Conservation (phyloP, 768 basidiomycete genomes). For the Phaeotremella fagi region DNA sequence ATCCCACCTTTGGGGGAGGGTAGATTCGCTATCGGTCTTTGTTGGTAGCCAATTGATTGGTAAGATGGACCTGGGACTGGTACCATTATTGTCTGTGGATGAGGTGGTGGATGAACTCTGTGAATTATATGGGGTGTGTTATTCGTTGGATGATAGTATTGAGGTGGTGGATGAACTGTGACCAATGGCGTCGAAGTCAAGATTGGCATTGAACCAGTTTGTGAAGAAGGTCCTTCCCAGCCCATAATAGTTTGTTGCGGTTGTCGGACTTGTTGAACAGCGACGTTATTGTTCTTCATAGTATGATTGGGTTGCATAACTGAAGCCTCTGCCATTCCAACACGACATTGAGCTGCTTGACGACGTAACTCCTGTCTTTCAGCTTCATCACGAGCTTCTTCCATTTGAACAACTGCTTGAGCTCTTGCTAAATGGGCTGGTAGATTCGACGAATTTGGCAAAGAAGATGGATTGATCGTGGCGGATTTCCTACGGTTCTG, state of each 20-base stretch:
- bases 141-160: conserved; percentile 6
- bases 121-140: conserved; percentile 7
- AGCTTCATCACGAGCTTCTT: conserved; percentile 26
- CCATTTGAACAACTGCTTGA: conserved; percentile 31
- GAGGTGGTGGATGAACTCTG: conserved; percentile 36
- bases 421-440: conserved; percentile 33
- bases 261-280: background rate
- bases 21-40: background rate
- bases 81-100: conserved; percentile 14
- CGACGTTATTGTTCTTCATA: no score
- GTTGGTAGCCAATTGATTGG: conserved; percentile 12
- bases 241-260: conserved; percentile 26
- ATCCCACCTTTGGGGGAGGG: conserved; percentile 5
- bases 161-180: conserved; percentile 37
- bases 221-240: conserved; percentile 33
- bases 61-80: conserved; percentile 29
- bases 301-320: no score
- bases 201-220: conserved; percentile 15
- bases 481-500: background rate
- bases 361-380: conserved; percentile 19
- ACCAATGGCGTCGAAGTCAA: conserved; percentile 26
- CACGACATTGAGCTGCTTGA: conserved; percentile 17
- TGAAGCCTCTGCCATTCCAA: conserved; percentile 33
- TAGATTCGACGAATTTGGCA: conserved; percentile 2
- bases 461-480: conserved; percentile 4